Percentiles rank a stretch among this genome's conserved stretches.
These are phyloP conservation scores for Umbelopsis ramanniana DNA, from an alignment of 192 early-diverging fungal genomes.

Conservation along the genomic window DNA sequence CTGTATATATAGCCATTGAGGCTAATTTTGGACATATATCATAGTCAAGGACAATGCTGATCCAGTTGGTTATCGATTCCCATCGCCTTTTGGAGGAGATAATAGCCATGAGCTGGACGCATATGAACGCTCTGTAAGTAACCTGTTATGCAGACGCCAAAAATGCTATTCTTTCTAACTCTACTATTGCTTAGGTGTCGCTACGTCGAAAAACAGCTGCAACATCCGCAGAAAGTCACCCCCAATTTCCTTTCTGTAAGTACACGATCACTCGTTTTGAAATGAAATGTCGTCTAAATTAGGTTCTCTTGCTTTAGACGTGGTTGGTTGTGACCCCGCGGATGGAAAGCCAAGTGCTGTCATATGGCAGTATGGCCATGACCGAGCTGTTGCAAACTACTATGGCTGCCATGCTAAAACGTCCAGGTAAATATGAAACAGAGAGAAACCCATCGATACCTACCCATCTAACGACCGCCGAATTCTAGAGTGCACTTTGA, in stretches of 20 bases:
- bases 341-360: conserved; percentile 64
- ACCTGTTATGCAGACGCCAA: background rate
- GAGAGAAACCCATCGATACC: background rate
- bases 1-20: background rate
- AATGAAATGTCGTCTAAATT: background rate
- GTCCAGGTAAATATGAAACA: conserved; percentile 45
- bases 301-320: conserved; percentile 29
- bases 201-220: conserved; percentile 43
- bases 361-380: conserved; percentile 83
- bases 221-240: conserved; percentile 51
- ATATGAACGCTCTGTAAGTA: background rate
- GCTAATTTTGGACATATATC: background rate
- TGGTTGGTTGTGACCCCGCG: conserved; percentile 52
- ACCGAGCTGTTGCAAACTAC: conserved; percentile 67
- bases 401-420: conserved; percentile 47
- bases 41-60: conserved; percentile 11
- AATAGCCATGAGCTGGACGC: background rate
- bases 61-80: conserved; percentile 3
- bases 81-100: conserved; percentile 5
- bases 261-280: background rate
- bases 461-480: background rate
- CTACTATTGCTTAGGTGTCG: conserved; percentile 27
- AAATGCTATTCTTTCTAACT: conserved; percentile 37
- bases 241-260: conserved; percentile 51
- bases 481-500: conserved; percentile 71